These are phyloP conservation scores for Vairimorpha ceranae DNA, from an alignment of 371 early-diverging fungal genomes.

Conservation along the genomic window DNA sequence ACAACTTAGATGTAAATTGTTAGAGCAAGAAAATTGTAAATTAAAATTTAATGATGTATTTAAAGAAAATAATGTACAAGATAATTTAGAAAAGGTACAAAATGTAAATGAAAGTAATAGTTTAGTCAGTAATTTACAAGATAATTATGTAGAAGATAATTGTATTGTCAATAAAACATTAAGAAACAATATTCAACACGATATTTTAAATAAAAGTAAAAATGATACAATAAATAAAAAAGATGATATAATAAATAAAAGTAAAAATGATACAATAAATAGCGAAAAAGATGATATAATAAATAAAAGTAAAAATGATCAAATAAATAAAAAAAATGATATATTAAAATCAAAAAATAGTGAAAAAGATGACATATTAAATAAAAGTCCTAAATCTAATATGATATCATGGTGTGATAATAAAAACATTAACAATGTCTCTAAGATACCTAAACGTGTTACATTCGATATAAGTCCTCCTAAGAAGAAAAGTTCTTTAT, in stretches of 20 bases:
- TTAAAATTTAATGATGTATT: not conserved
- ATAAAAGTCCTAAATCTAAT: not conserved
- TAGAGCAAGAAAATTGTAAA: not conserved
- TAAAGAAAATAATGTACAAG: not conserved
- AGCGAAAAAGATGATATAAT: not conserved
- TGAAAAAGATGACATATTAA: not conserved
- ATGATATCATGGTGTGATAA: slow-evolving; percentile 1
- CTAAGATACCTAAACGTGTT: not conserved
- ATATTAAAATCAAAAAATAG: not conserved
- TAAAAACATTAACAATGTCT: no score
- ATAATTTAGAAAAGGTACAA: not conserved
- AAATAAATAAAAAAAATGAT: not conserved
- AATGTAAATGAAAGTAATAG: not conserved
- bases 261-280: not conserved
- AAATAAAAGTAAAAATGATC: not conserved
- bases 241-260: not conserved
- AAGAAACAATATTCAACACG: no score
- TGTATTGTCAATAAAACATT: no score
- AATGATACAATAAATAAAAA: not conserved
- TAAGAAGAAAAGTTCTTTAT: slow-evolving; percentile 27
- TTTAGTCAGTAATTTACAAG: not conserved
- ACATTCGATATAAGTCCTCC: slow-evolving; percentile 20
- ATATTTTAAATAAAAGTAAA: not conserved
- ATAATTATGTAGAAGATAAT: not conserved
- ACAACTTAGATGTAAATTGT: slow-evolving; percentile 9